Conservation (phyloP, 768 basidiomycete species). For the Clitopilus passeckerianus region DNA sequence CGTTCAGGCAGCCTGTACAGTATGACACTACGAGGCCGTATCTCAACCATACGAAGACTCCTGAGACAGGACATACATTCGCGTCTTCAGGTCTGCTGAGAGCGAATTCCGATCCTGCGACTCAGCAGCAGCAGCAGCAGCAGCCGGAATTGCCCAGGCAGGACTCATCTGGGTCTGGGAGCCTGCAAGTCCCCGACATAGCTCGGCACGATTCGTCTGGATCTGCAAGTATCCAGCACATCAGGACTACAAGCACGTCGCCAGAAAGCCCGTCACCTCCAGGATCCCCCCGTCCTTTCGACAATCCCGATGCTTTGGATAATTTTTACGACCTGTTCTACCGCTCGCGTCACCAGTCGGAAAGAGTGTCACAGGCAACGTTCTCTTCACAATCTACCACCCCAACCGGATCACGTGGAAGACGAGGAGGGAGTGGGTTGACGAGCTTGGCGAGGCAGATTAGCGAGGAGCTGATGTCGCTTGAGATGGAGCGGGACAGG, state of each 20-base stretch:
- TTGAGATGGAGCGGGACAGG: conserved; percentile 26
- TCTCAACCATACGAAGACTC: conserved; percentile 11
- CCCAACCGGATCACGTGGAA: conserved; percentile 17
- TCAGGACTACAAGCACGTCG: conserved; percentile 9
- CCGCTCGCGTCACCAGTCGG: conserved; percentile 28
- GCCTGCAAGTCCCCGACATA: conserved; percentile 1
- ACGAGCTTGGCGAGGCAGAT: conserved; percentile 47
- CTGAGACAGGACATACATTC: conserved; percentile 15
- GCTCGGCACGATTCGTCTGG: background rate
- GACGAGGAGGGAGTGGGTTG: conserved; percentile 39
- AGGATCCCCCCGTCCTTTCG: conserved; percentile 49
- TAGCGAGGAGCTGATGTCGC: conserved; percentile 42
- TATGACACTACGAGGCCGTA: conserved; percentile 27
- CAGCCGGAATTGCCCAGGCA: conserved; percentile 8
- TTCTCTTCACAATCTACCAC: conserved; percentile 13
- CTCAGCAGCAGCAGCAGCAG: background rate
- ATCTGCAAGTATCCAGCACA: conserved; percentile 2
- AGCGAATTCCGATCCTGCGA: background rate
- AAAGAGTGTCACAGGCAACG: conserved; percentile 9
- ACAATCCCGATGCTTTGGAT: conserved; percentile 63
- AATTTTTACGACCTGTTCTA: conserved; percentile 74
- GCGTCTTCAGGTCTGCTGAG: conserved; percentile 12
- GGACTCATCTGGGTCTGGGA: conserved; percentile 1
- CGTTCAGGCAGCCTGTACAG: conserved; percentile 26
- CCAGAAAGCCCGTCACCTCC: conserved; percentile 30